A percentile compares a stretch with the other conserved stretches of the same genome.
Conservation (phyloP, 2,329 filamentous ascomycete genomes). For the Rosellinia necatrix region DNA sequence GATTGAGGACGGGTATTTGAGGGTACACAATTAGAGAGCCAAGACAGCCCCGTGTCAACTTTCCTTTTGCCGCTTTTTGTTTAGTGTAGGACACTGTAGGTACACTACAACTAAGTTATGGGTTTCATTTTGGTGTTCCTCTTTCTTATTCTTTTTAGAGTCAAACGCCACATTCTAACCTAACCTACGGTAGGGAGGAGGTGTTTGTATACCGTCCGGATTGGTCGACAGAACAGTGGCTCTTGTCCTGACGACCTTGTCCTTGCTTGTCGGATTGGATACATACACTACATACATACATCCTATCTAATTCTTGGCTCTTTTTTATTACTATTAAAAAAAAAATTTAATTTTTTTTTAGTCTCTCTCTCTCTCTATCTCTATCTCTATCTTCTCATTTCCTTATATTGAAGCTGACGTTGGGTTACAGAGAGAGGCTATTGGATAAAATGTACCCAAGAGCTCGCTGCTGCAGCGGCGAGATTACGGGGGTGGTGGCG, state of each 20-base stretch:
- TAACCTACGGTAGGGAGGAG: too few species aligned
- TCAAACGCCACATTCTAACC: not conserved
- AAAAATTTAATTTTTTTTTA: too few species aligned
- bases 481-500: slow-evolving; percentile 19
- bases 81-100: too few species aligned
- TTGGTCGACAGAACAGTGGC: not conserved
- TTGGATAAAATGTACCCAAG: not conserved
- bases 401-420: not conserved
- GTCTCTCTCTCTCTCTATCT: too few species aligned
- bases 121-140: not conserved
- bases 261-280: too few species aligned
- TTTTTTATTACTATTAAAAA: too few species aligned
- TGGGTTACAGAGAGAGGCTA: not conserved
- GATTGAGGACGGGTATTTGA: not conserved
- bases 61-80: not conserved
- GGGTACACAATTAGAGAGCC: too few species aligned
- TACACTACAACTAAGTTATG: too few species aligned
- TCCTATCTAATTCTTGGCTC: too few species aligned
- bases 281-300: not conserved
- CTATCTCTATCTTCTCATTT: too few species aligned
- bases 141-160: not conserved
- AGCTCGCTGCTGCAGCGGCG: slow-evolving; percentile 1
- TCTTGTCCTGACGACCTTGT: slow-evolving; percentile 9
- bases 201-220: too few species aligned
- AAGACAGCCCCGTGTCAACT: not conserved